Conservation (phyloP, 2,329 filamentous ascomycete species). For the Alternaria incomplexa region DNA sequence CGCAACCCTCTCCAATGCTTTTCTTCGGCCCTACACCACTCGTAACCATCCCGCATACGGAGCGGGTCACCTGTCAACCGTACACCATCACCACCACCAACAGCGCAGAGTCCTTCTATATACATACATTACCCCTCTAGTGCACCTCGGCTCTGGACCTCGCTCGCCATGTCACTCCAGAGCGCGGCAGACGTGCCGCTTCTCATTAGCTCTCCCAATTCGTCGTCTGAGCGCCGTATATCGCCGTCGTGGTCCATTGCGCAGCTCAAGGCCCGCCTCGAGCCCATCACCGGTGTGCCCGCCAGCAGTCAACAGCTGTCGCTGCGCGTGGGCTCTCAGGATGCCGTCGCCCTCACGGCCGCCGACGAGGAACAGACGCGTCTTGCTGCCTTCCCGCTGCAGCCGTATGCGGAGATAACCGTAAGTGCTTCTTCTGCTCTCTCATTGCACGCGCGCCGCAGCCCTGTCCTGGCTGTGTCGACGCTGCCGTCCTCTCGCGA, state of each 20-base stretch:
- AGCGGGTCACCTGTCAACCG: slow-evolving; percentile 19
- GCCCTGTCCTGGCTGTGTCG: slow-evolving; percentile 19
- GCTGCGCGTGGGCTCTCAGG: slow-evolving; percentile 69
- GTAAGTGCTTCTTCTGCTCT: slow-evolving; percentile 62
- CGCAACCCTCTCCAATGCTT: slow-evolving; percentile 3
- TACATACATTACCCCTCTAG: slow-evolving; percentile 7
- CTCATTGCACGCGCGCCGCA: slow-evolving; percentile 21
- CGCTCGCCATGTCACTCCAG: slow-evolving; percentile 40
- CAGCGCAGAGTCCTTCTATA: slow-evolving; percentile 6
- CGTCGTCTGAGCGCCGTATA: slow-evolving; percentile 85
- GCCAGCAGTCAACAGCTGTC: slow-evolving; percentile 77
- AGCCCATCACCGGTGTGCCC: slow-evolving; percentile 91
- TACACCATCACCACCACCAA: slow-evolving; percentile 8
- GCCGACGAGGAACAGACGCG: slow-evolving; percentile 73
- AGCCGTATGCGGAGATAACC: slow-evolving; percentile 78
- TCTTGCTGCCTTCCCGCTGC: slow-evolving; percentile 70
- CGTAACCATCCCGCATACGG: slow-evolving; percentile 17
- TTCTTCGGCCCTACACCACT: slow-evolving; percentile 15
- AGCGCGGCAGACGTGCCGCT: slow-evolving; percentile 75
- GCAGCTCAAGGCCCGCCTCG: slow-evolving; percentile 84
- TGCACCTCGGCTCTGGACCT: slow-evolving; percentile 8
- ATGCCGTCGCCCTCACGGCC: slow-evolving; percentile 70
- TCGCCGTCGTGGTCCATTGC: slow-evolving; percentile 90
- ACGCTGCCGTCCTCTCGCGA: slow-evolving; percentile 31
- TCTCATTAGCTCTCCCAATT: slow-evolving; percentile 75